phyloP scores from a whole-genome alignment of 2,329 filamentous ascomycete genomes.

The Fusarium anthophilum region DNA sequence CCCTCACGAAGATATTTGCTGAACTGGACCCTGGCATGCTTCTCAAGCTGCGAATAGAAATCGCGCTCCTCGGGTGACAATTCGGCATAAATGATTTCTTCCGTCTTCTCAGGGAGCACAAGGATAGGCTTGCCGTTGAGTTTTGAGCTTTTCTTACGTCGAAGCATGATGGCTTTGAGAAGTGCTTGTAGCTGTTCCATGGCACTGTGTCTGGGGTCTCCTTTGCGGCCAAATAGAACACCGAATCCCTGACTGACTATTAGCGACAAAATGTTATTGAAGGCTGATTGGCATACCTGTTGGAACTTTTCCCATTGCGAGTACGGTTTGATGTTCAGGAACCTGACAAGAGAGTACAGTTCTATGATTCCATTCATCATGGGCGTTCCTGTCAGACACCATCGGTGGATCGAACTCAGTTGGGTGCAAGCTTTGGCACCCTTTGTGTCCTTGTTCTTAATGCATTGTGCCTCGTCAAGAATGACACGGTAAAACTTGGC shows the following conservation, averaged over 20 bases:
- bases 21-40: conserved; percentile 73
- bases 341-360: conserved; percentile 79
- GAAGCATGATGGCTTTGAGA: conserved; percentile 82
- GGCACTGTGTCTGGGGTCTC: conserved; percentile 66
- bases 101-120: conserved; percentile 77
- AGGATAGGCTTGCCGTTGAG: conserved; percentile 86
- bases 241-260: conserved; percentile 52
- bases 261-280: background rate
- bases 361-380: conserved; percentile 90
- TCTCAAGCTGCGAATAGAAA: conserved; percentile 80
- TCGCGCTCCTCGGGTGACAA: conserved; percentile 78
- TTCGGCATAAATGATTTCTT: conserved; percentile 78
- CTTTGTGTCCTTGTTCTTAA: conserved; percentile 81
- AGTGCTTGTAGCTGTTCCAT: conserved; percentile 79
- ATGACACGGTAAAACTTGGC: conserved; percentile 82
- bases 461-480: conserved; percentile 85
- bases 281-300: conserved; percentile 49
- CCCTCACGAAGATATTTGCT: conserved; percentile 78
- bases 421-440: conserved; percentile 73
- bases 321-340: conserved; percentile 81
- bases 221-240: conserved; percentile 47
- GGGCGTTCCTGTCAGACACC: conserved; percentile 84
- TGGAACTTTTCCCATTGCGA: conserved; percentile 71
- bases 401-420: conserved; percentile 75
- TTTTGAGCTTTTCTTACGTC: conserved; percentile 80